These are phyloP conservation scores for Chaetomiaceae sp. DNA, from an alignment of 2,329 filamentous ascomycete genomes.

Conservation along the genomic window DNA sequence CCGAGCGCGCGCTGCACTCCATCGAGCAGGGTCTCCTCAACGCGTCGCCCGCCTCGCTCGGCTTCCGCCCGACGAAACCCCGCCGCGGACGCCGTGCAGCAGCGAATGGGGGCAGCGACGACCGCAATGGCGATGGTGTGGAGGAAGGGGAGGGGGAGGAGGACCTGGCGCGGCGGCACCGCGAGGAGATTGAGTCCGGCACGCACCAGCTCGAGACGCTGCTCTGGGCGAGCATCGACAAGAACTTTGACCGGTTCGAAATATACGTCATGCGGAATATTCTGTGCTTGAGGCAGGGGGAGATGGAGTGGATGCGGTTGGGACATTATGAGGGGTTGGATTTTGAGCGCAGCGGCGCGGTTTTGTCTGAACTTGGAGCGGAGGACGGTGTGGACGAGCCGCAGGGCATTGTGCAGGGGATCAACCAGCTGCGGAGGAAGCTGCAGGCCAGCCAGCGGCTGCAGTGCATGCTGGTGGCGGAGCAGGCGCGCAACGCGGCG, in stretches of 20 bases:
- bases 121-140: conserved; percentile 1
- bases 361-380: background rate
- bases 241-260: conserved; percentile 80
- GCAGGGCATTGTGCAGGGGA: conserved; percentile 51
- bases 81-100: conserved; percentile 6
- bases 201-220: conserved; percentile 79
- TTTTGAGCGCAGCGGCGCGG: too few relatives aligned
- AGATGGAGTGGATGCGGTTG: conserved; percentile 72
- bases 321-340: conserved; percentile 73
- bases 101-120: background rate
- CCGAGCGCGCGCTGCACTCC: conserved; percentile 81
- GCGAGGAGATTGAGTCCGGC: conserved; percentile 79
- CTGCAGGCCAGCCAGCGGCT: conserved; percentile 74
- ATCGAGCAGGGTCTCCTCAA: conserved; percentile 76
- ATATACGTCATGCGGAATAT: conserved; percentile 88
- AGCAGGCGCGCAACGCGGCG: conserved; percentile 65
- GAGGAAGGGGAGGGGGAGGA: background rate
- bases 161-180: conserved; percentile 41
- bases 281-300: conserved; percentile 60
- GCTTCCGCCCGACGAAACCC: conserved; percentile 57
- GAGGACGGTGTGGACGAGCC: background rate
- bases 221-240: conserved; percentile 73
- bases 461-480: conserved; percentile 61
- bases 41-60: conserved; percentile 67
- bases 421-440: conserved; percentile 66